These are phyloP conservation scores for Sporothrix dimorphospora DNA, from an alignment of 2,329 filamentous ascomycete species.

Conservation along the genomic window DNA sequence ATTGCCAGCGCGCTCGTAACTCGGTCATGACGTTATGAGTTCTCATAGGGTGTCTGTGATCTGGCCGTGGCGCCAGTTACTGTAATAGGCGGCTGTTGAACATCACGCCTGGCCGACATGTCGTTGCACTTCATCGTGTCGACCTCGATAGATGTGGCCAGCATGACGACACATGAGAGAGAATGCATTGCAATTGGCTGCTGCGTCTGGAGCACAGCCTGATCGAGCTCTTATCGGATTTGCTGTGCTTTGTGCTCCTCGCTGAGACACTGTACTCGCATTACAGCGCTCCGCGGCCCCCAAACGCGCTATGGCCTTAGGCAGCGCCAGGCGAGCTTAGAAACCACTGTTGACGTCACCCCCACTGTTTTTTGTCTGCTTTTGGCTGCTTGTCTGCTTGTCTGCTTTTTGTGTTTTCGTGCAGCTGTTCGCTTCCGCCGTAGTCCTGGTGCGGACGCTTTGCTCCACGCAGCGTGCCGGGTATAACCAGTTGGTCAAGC, in stretches of 20 bases:
- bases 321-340: conserved; percentile 1
- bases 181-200: neutral
- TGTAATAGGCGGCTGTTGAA: neutral
- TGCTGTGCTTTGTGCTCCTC: neutral
- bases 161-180: neutral
- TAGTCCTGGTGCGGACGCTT: neutral
- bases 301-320: neutral
- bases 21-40: neutral
- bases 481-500: neutral
- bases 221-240: neutral
- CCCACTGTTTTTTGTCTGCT: conserved; percentile 3
- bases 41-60: neutral
- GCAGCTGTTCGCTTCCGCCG: neutral
- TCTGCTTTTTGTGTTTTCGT: conserved; percentile 4
- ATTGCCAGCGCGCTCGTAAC: neutral
- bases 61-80: too few species aligned
- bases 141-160: neutral
- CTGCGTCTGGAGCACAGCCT: neutral
- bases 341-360: conserved; percentile 5
- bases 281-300: neutral
- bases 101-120: conserved; percentile 2
- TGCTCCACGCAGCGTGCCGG: neutral
- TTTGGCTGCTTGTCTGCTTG: neutral
- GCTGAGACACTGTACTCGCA: neutral
- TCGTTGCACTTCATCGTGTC: neutral